phyloP scores from a whole-genome alignment of 1,284 basidiomycete species.

The Cryptococcus hybrid region DNA sequence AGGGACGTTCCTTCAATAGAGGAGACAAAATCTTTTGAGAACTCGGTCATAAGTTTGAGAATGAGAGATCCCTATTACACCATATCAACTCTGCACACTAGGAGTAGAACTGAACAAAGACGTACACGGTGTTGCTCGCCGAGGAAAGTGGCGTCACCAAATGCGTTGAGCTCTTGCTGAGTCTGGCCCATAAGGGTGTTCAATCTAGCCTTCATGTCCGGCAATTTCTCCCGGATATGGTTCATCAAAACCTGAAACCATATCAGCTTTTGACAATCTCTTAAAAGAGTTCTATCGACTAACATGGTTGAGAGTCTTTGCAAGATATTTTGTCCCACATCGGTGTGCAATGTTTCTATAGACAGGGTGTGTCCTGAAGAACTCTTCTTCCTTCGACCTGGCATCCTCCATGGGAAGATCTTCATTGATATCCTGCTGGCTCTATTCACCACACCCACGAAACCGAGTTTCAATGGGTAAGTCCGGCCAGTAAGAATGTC shows the following conservation, averaged over 20 bases:
- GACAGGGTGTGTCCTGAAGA: slow-evolving; percentile 84
- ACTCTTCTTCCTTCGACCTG: slow-evolving; percentile 80
- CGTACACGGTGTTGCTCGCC: slow-evolving; percentile 81
- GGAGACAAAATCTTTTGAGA: slow-evolving; percentile 94
- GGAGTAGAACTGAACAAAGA: neutral
- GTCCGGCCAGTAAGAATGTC: slow-evolving; percentile 95
- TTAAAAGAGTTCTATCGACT: slow-evolving; percentile 22
- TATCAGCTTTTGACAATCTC: neutral
- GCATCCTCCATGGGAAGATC: slow-evolving; percentile 86
- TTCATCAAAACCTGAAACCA: slow-evolving; percentile 78
- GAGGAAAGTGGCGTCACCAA: slow-evolving; percentile 89
- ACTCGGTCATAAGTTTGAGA: slow-evolving; percentile 97
- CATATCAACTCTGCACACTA: neutral
- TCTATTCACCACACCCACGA: slow-evolving; percentile 96
- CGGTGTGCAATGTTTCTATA: slow-evolving; percentile 97
- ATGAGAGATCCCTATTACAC: slow-evolving; percentile 75
- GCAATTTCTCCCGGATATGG: slow-evolving; percentile 97
- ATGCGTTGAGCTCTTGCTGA: slow-evolving; percentile 95
- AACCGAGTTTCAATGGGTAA: slow-evolving; percentile 96
- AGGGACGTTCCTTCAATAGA: slow-evolving; percentile 98
- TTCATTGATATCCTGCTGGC: slow-evolving; percentile 94
- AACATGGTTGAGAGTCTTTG: slow-evolving; percentile 91
- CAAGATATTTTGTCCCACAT: slow-evolving; percentile 93
- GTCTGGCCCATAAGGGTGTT: slow-evolving; percentile 99
- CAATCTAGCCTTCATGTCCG: slow-evolving; percentile 98